Evolutionary conservation across 257 asterid species (phyloP), one percentile per base, ranked within the genome.

Genomic region (Nemophila menziesii): DNA sequence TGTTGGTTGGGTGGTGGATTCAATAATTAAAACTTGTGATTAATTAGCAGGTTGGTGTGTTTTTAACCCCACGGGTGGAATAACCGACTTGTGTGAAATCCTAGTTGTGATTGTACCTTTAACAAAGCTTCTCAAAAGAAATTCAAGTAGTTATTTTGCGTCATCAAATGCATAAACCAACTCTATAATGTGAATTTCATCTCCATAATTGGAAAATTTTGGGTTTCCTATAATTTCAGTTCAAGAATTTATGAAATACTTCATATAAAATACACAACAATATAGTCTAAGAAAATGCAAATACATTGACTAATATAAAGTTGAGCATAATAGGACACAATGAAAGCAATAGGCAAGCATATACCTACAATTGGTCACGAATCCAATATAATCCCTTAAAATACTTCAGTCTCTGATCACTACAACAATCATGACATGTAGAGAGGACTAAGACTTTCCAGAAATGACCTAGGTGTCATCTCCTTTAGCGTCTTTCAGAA

Each of bases 261-360:
- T 48, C 4, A 17, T 16, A 36, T 3, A 9, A 36, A 6, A 36
- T 16, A 13, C 16, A 5, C 18, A 20, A 39, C 11, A 39, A n/a
- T n/a, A n/a, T n/a, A n/a, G n/a, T 5, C 14, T 16, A 39, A 39
- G 18, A 39, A 13, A 4, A 7, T 11, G 14, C 41, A 44, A 42
- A 10, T 59, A 59, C 59, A 51, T 22, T 18, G 58, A 45, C 39
- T 49, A 50, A 59, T 51, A 48, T 51, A 53, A 9, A 52, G 46
- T 39, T 37, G 18, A 7, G 54, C 53, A 44, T 15, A 49, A 34
- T 59, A 59, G 33, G 37, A 20, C 54, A 51, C 12, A 27, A 58
- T 53, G 23, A 59, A 2, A 36, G 36, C 26, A 33, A 59, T 20
- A 16, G 38, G 44, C 48, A 44, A 51, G 44, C 37, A 24, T 41